Conservation (phyloP, 2,329 filamentous ascomycete species). For the Aspergillus sojae region DNA sequence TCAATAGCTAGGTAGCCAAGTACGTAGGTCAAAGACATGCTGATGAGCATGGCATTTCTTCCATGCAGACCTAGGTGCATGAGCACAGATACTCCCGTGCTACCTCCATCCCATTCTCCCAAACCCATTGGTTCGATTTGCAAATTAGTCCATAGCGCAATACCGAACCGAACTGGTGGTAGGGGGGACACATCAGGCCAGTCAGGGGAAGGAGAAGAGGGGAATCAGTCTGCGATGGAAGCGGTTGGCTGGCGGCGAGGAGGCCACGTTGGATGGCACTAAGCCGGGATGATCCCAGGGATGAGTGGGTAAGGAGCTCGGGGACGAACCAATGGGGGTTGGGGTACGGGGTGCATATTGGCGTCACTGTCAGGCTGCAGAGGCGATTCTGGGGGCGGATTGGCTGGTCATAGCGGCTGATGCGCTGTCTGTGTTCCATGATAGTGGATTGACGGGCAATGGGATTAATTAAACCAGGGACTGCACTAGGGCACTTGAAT, state of each 20-base stretch:
- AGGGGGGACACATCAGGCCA: conserved; percentile 1
- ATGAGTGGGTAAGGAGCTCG: neutral
- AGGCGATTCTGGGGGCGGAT: conserved; percentile 14
- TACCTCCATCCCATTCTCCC: neutral
- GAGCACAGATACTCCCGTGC: neutral
- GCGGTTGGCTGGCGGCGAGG: conserved; percentile 20
- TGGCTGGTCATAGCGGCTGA: conserved; percentile 21
- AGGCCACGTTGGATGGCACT: conserved; percentile 29
- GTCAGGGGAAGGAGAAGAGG: conserved; percentile 13
- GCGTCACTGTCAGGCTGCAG: conserved; percentile 5
- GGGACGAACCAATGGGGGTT: conserved; percentile 12
- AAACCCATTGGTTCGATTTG: neutral
- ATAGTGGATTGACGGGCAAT: neutral
- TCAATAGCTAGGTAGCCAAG: neutral
- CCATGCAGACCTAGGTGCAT: neutral
- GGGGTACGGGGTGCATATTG: neutral
- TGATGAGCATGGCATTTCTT: neutral
- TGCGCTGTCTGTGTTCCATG: conserved; percentile 13
- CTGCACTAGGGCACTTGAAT: neutral
- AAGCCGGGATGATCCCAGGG: conserved; percentile 14
- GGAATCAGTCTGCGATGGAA: conserved; percentile 18
- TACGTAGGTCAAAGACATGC: neutral
- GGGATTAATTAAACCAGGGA: conserved; percentile 2
- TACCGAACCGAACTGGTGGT: neutral
- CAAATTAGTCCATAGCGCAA: neutral